A percentile compares a stretch with the other conserved stretches of the same genome.
Evolutionary conservation across 2,329 filamentous ascomycete species (phyloP).

Genomic region (Aspergillus tanneri): DNA sequence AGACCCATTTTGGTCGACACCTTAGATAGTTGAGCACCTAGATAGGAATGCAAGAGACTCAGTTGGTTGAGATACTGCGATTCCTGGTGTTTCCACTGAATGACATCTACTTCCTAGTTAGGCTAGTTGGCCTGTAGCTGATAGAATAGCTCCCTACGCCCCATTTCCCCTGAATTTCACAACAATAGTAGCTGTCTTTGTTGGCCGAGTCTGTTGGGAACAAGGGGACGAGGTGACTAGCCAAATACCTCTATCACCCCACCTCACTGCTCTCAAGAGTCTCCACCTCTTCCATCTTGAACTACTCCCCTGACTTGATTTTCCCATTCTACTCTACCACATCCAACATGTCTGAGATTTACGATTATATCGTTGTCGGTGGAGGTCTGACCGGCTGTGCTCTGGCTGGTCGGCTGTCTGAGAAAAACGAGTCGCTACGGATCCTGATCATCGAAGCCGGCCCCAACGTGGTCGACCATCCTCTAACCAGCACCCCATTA

Average conservation of each 20-base stretch:
- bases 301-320: no score
- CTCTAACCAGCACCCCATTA: slow-evolving; percentile 7
- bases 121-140: no score
- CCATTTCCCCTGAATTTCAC: no score
- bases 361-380: slow-evolving; percentile 29
- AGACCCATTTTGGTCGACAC: no score
- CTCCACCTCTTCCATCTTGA: not conserved
- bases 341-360: not conserved
- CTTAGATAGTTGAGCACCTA: no score
- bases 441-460: slow-evolving; percentile 36
- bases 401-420: slow-evolving; percentile 30
- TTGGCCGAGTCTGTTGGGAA: not conserved
- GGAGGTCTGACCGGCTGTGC: slow-evolving; percentile 31
- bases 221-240: not conserved
- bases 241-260: not conserved
- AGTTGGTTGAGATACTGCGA: no score
- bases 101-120: no score
- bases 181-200: not conserved
- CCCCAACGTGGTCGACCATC: slow-evolving; percentile 18
- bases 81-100: no score
- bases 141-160: no score
- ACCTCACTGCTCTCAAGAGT: not conserved
- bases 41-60: no score
- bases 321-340: not conserved
- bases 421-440: slow-evolving; percentile 10